phyloP scores from a whole-genome alignment of 768 basidiomycete genomes.

The Tricholoma hemisulphureum region DNA sequence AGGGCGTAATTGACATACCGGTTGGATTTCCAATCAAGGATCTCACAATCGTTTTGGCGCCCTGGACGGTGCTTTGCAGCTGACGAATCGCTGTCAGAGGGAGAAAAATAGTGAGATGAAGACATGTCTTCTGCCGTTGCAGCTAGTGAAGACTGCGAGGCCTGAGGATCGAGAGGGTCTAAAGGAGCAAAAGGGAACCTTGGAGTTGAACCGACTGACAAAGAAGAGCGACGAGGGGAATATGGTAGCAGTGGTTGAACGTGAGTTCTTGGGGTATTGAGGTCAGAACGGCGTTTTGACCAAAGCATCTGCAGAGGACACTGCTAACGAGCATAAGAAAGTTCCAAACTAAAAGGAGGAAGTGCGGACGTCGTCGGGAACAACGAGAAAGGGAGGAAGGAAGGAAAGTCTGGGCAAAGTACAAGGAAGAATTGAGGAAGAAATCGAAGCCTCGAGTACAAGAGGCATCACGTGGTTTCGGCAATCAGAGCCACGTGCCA shows the following conservation, averaged over 20 bases:
- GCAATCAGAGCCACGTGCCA: conserved; percentile 24
- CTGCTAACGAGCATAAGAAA: neutral
- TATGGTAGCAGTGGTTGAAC: conserved; percentile 12
- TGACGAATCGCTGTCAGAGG: conserved; percentile 4
- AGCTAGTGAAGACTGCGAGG: conserved; percentile 11
- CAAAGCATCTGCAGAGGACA: conserved; percentile 16
- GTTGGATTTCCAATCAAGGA: neutral
- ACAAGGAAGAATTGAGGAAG: conserved; percentile 10
- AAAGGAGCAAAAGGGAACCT: conserved; percentile 13
- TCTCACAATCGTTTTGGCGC: conserved; percentile 7
- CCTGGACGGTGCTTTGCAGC: conserved; percentile 4
- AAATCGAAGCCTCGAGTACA: conserved; percentile 21
- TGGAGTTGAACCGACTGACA: conserved; percentile 10
- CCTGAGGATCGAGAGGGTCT: conserved; percentile 11
- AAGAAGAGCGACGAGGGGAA: conserved; percentile 14
- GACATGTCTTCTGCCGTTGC: conserved; percentile 9
- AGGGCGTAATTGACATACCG: conserved; percentile 5
- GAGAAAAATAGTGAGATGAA: conserved; percentile 6
- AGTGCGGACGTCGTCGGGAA: conserved; percentile 1
- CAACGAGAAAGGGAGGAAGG: conserved; percentile 10
- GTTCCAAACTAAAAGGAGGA: conserved; percentile 2
- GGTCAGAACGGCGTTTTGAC: conserved; percentile 20
- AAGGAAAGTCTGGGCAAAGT: conserved; percentile 4
- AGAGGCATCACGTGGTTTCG: conserved; percentile 15
- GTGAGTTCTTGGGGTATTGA: conserved; percentile 14